phyloP scores from a whole-genome alignment of 1,284 basidiomycete genomes.

The Paramarasmius palmivorus region DNA sequence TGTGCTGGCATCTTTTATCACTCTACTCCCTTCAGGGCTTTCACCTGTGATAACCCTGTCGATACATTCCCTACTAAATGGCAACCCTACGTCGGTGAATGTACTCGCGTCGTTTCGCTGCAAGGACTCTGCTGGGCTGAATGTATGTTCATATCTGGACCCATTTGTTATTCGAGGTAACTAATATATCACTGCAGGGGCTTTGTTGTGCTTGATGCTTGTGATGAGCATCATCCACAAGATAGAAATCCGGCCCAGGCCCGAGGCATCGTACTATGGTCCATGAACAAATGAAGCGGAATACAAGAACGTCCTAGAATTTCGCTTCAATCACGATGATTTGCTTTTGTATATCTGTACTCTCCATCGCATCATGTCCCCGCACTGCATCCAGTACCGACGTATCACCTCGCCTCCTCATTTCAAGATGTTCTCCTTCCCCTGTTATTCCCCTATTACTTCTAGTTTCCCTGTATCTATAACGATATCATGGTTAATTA shows the following conservation, averaged over 20 bases:
- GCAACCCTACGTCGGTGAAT: slow-evolving; percentile 24
- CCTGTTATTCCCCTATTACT: no score
- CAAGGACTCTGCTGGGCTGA: slow-evolving; percentile 29
- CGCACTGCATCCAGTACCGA: no score
- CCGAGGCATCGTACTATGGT: slow-evolving; percentile 16
- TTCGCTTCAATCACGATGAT: no score
- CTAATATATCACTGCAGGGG: slow-evolving; percentile 19
- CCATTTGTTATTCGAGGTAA: background rate
- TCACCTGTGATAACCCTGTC: slow-evolving; percentile 18
- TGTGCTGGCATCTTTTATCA: slow-evolving; percentile 28
- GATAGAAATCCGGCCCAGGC: slow-evolving; percentile 18
- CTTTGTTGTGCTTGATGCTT: slow-evolving; percentile 22
- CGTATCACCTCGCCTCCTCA: no score
- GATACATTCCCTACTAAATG: slow-evolving; percentile 22
- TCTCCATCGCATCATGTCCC: no score
- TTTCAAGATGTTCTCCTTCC: no score
- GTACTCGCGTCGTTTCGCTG: slow-evolving; percentile 26
- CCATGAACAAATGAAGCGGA: background rate
- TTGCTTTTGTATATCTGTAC: no score
- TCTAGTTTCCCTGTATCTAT: no score
- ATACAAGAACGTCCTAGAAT: no score
- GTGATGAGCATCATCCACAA: slow-evolving; percentile 26
- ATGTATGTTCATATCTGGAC: slow-evolving; percentile 18
- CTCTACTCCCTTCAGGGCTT: slow-evolving; percentile 25
- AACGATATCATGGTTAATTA: no score